These are phyloP conservation scores for Pascua guehoae DNA, from an alignment of 1,284 basidiomycete species.

Conservation along the genomic window DNA sequence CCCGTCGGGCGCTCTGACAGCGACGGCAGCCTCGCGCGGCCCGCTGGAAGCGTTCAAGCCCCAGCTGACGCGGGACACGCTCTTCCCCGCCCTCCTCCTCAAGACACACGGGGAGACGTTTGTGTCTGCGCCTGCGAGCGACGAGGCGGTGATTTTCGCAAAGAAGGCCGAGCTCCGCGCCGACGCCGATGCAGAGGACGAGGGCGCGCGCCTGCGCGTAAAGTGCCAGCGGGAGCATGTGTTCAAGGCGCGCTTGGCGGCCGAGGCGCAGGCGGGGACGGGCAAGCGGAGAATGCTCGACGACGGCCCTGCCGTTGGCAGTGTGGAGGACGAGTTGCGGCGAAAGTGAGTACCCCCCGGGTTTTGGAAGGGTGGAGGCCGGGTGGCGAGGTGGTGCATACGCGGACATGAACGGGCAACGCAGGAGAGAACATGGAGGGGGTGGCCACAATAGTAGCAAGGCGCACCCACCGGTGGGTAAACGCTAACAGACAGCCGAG, in stretches of 20 bases:
- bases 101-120: conserved; percentile 36
- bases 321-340: conserved; percentile 45
- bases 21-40: conserved; percentile 44
- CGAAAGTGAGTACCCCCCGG: conserved; percentile 44
- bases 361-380: neutral
- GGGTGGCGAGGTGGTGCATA: neutral
- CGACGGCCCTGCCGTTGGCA: conserved; percentile 48
- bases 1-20: conserved; percentile 42
- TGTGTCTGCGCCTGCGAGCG: conserved; percentile 29
- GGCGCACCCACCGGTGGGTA: neutral
- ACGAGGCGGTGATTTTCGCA: conserved; percentile 13
- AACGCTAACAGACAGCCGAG: conserved; percentile 51
- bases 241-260: conserved; percentile 62
- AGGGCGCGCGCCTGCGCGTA: conserved; percentile 76
- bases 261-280: conserved; percentile 43
- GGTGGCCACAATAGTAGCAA: too few relatives aligned
- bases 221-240: conserved; percentile 89
- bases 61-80: conserved; percentile 13
- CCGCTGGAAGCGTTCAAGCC: conserved; percentile 48
- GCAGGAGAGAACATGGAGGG: too few relatives aligned
- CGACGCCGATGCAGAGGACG: conserved; percentile 79
- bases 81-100: conserved; percentile 31
- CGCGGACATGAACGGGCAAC: too few relatives aligned
- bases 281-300: conserved; percentile 57
- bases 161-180: conserved; percentile 65